phyloP scores from a whole-genome alignment of 345 rosid genomes.

The Triadica sebifera region DNA sequence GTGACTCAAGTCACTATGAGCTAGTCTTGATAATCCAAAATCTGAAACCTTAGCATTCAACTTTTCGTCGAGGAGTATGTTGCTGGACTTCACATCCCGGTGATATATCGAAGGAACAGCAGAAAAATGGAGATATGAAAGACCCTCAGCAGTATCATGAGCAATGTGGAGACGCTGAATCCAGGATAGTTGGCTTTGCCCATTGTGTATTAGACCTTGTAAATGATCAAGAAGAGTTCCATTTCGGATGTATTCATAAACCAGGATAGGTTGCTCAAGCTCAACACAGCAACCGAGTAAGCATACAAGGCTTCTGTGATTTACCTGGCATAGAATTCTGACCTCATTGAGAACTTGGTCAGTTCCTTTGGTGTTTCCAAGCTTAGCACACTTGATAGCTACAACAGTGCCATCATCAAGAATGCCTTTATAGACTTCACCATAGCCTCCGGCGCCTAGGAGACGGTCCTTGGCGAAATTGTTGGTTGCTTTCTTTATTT shows the following conservation, averaged over 20 bases:
- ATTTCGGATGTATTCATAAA: constrained; percentile 43
- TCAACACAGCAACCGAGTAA: constrained; percentile 55
- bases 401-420: constrained; percentile 43
- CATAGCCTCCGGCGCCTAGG: constrained; percentile 51
- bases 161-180: constrained; percentile 39
- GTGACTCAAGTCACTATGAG: constrained; percentile 42
- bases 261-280: constrained; percentile 47
- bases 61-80: constrained; percentile 48
- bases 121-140: constrained; percentile 47
- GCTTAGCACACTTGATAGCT: constrained; percentile 56
- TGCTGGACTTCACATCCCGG: constrained; percentile 53
- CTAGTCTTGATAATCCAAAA: constrained; percentile 52
- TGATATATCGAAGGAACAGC: constrained; percentile 47
- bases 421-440: constrained; percentile 46
- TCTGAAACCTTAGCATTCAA: constrained; percentile 46
- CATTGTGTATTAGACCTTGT: constrained; percentile 7
- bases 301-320: constrained; percentile 44
- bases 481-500: constrained; percentile 42
- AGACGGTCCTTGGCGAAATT: constrained; percentile 44
- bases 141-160: constrained; percentile 40
- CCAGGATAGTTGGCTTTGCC: constrained; percentile 25
- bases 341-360: constrained; percentile 59
- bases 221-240: constrained; percentile 46
- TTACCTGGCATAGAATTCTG: constrained; percentile 52
- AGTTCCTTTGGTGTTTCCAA: constrained; percentile 46